phyloP scores from a whole-genome alignment of 2,329 filamentous ascomycete genomes.

The Pleoardoris graminearum region DNA sequence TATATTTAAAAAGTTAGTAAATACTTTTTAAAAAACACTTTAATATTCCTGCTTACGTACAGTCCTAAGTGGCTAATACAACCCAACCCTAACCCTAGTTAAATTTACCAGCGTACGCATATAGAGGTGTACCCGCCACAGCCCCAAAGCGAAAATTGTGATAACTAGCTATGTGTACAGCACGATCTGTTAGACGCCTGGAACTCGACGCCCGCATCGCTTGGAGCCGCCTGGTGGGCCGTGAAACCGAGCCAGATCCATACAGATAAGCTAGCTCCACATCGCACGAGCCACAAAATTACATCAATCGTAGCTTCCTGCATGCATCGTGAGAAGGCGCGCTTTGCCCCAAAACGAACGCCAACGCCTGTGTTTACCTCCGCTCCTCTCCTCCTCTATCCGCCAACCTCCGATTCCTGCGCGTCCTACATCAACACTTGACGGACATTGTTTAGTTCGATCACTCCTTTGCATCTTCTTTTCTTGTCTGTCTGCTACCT shows the following conservation, averaged over 20 bases:
- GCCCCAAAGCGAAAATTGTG: too few relatives aligned
- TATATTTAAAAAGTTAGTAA: too few relatives aligned
- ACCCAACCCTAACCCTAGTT: too few relatives aligned
- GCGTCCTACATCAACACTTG: conserved; percentile 3
- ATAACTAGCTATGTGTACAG: neutral
- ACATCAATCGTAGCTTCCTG: conserved; percentile 40
- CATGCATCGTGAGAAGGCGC: conserved; percentile 32
- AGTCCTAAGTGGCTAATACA: too few relatives aligned
- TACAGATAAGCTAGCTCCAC: conserved; percentile 23
- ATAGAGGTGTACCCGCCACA: too few relatives aligned
- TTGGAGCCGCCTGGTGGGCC: neutral
- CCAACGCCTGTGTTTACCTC: conserved; percentile 7
- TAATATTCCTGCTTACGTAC: too few relatives aligned
- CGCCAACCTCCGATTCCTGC: conserved; percentile 9
- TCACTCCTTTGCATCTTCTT: conserved; percentile 11
- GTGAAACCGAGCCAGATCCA: conserved; percentile 12
- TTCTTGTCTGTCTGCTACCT: conserved; percentile 18
- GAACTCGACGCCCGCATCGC: neutral
- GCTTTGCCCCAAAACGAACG: conserved; percentile 21
- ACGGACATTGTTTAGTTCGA: conserved; percentile 12
- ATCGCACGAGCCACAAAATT: conserved; percentile 30
- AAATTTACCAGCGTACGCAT: too few relatives aligned
- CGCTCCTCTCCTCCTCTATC: conserved; percentile 16
- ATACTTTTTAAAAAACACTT: too few relatives aligned
- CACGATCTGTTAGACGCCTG: neutral